phyloP scores from a whole-genome alignment of 257 asterid genomes.

The Verbena officinalis region DNA sequence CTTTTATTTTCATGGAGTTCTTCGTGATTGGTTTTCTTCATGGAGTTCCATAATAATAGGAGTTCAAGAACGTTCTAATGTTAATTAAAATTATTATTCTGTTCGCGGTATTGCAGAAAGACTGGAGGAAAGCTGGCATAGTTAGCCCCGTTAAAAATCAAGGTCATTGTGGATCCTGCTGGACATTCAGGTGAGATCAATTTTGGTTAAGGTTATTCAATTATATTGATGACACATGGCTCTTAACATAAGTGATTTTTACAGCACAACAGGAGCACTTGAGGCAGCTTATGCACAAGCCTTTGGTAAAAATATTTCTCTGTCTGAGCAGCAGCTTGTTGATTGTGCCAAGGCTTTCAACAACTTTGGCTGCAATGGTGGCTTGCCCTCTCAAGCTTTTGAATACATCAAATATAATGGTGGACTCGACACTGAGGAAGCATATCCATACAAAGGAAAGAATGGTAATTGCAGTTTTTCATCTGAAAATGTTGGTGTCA shows the following conservation, averaged over 20 bases:
- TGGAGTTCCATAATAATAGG: too few species aligned
- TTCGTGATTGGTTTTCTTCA: too few species aligned
- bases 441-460: conserved; percentile 81
- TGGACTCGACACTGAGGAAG: conserved; percentile 86
- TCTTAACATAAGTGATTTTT: conserved; percentile 21
- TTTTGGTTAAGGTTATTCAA: background rate
- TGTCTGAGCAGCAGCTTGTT: conserved; percentile 98
- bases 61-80: background rate
- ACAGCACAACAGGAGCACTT: conserved; percentile 95
- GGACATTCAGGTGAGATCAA: conserved; percentile 87
- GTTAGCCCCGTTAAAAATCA: conserved; percentile 89
- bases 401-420: conserved; percentile 90
- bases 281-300: conserved; percentile 97
- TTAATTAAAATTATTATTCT: too few species aligned
- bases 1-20: background rate
- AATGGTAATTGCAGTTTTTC: conserved; percentile 73
- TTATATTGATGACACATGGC: background rate
- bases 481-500: conserved; percentile 65
- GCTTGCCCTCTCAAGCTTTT: conserved; percentile 97
- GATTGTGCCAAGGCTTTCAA: conserved; percentile 94
- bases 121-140: conserved; percentile 88
- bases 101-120: conserved; percentile 56
- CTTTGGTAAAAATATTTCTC: conserved; percentile 68
- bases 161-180: conserved; percentile 95
- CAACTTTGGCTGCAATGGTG: conserved; percentile 93